A percentile compares a stretch with the other conserved stretches of the same genome.
Conservation (phyloP, 768 basidiomycete genomes). For the Collybia nuda region DNA sequence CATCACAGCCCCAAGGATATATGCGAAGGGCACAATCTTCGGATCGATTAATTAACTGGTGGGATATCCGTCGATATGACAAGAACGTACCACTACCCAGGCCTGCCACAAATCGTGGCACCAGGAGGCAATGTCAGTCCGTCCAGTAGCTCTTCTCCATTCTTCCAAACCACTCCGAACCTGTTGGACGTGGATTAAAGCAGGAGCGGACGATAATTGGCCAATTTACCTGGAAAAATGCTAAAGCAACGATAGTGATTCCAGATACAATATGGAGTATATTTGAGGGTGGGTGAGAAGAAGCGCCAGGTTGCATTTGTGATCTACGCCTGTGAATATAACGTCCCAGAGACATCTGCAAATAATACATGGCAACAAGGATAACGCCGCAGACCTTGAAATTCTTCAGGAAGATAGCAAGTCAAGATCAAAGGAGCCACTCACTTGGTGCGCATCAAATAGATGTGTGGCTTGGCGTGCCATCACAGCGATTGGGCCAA, state of each 20-base stretch:
- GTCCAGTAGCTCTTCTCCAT: constrained; percentile 38
- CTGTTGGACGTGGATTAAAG: constrained; percentile 16
- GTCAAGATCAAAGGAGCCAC: constrained; percentile 5
- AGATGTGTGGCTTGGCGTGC: constrained; percentile 42
- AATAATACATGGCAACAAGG: constrained; percentile 48
- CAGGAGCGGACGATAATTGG: constrained; percentile 6
- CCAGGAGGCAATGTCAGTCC: constrained; percentile 33
- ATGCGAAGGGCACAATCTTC: constrained; percentile 43
- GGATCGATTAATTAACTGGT: background rate
- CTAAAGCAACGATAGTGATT: constrained; percentile 42
- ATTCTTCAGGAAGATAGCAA: background rate
- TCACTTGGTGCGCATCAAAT: constrained; percentile 49
- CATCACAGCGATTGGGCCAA: constrained; percentile 47
- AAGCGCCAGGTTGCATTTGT: constrained; percentile 23
- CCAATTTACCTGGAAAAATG: constrained; percentile 49
- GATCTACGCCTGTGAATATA: constrained; percentile 46
- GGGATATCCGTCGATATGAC: background rate
- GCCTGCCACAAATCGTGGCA: constrained; percentile 40
- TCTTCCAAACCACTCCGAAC: constrained; percentile 44
- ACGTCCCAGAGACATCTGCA: constrained; percentile 52
- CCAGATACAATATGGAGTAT: constrained; percentile 57
- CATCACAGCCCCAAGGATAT: constrained; percentile 42
- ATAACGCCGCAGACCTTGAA: constrained; percentile 50
- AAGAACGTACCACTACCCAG: constrained; percentile 43
- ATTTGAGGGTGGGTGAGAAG: constrained; percentile 51